Conservation (phyloP, 2,329 filamentous ascomycete species). For the Ascochyta koolunga region DNA sequence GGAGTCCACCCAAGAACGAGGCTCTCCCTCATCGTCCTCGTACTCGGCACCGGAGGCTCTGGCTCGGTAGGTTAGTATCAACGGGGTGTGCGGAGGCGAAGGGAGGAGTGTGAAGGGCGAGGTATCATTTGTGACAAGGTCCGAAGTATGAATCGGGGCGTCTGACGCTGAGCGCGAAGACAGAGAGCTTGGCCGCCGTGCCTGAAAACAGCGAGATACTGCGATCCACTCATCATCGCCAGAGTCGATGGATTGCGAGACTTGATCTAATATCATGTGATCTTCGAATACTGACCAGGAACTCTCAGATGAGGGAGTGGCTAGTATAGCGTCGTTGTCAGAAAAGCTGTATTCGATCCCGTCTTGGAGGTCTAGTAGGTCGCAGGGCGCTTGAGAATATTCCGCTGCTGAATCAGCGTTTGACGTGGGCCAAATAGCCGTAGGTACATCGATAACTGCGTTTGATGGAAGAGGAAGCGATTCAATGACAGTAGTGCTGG, state of each 20-base stretch:
- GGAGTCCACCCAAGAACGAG: background rate
- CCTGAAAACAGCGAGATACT: background rate
- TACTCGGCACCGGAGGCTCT: background rate
- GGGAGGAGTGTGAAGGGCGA: background rate
- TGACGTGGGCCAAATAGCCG: too few relatives aligned
- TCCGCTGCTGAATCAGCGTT: background rate
- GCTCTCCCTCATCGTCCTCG: background rate
- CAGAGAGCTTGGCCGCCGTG: background rate
- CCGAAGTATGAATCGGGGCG: background rate
- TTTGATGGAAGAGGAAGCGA: background rate
- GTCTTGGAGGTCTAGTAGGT: background rate
- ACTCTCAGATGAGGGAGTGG: background rate
- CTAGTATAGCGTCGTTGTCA: background rate
- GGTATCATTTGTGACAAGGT: background rate
- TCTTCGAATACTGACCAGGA: background rate
- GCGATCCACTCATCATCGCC: conserved; percentile 5
- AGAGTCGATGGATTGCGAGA: background rate
- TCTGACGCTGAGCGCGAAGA: background rate
- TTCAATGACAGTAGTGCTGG: background rate
- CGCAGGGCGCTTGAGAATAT: too few relatives aligned
- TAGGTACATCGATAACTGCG: background rate
- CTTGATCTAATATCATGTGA: background rate
- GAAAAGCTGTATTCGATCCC: background rate
- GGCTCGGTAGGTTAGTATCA: background rate
- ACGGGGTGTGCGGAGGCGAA: background rate